Conservation (phyloP, 345 rosid genomes). For the Populus ilicifolia region DNA sequence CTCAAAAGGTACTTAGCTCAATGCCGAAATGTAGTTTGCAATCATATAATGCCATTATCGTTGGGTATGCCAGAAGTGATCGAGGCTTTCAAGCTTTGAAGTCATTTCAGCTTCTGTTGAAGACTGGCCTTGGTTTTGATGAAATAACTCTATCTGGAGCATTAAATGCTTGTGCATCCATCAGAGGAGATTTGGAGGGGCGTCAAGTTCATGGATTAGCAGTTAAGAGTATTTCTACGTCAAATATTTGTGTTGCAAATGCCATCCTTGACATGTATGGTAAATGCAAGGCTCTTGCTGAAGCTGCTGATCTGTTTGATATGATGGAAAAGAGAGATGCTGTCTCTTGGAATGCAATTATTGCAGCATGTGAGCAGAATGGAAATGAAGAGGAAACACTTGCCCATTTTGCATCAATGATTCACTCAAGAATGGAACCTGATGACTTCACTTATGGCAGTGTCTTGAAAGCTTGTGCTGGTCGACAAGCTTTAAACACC, state of each 20-base stretch:
- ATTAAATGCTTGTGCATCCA: slow-evolving; percentile 71
- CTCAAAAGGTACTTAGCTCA: slow-evolving; percentile 61
- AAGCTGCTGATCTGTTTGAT: slow-evolving; percentile 55
- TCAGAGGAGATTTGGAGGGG: slow-evolving; percentile 61
- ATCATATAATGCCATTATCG: slow-evolving; percentile 78
- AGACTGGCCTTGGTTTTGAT: slow-evolving; percentile 60
- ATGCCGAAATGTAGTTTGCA: slow-evolving; percentile 59
- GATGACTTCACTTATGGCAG: slow-evolving; percentile 95
- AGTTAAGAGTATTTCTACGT: slow-evolving; percentile 44
- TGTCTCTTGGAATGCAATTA: slow-evolving; percentile 90
- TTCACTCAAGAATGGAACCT: slow-evolving; percentile 57
- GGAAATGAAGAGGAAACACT: slow-evolving; percentile 54
- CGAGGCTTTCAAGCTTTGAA: slow-evolving; percentile 58
- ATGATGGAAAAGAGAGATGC: slow-evolving; percentile 77
- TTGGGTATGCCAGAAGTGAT: slow-evolving; percentile 58
- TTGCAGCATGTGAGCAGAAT: slow-evolving; percentile 81
- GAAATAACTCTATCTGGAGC: slow-evolving; percentile 85
- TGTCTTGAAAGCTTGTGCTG: slow-evolving; percentile 75
- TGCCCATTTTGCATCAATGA: slow-evolving; percentile 59
- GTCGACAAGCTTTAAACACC: slow-evolving; percentile 44
- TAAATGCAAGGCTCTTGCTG: slow-evolving; percentile 68
- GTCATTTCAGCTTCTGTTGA: slow-evolving; percentile 48
- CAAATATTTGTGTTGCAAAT: slow-evolving; percentile 65
- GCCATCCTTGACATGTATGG: slow-evolving; percentile 91
- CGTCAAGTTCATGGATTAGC: slow-evolving; percentile 66